Conservation (phyloP, 495 filamentous ascomycete genomes). For the Delitschia confertaspora region DNA sequence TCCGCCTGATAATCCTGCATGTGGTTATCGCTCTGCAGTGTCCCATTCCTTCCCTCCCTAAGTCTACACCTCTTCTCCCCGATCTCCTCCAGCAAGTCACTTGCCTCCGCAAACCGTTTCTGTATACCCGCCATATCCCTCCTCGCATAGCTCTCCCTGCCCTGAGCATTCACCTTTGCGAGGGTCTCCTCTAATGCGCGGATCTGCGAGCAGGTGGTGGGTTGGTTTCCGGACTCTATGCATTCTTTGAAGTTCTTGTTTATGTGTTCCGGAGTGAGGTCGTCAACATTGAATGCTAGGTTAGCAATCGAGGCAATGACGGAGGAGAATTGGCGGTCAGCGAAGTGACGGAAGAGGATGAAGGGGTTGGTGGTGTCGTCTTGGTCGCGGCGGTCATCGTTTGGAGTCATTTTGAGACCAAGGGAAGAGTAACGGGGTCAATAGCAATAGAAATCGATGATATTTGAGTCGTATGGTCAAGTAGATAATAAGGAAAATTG, state of each 20-base stretch:
- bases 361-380: slow-evolving; percentile 42
- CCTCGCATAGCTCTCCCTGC: not conserved
- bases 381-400: too few species aligned
- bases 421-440: too few species aligned
- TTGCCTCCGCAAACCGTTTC: too few species aligned
- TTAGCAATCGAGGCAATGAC: slow-evolving; percentile 31
- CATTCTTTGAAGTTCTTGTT: slow-evolving; percentile 8
- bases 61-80: too few species aligned
- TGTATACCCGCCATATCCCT: slow-evolving; percentile 3
- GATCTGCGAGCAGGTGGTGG: slow-evolving; percentile 5
- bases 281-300: slow-evolving; percentile 2
- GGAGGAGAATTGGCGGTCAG: slow-evolving; percentile 50
- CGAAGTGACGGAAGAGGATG: slow-evolving; percentile 50
- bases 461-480: too few species aligned
- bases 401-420: too few species aligned
- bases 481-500: too few species aligned
- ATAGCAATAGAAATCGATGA: too few species aligned
- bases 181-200: not conserved
- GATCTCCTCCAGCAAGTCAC: too few species aligned
- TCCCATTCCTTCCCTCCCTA: not conserved
- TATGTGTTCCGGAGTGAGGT: not conserved
- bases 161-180: not conserved
- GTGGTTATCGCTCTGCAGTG: not conserved
- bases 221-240: slow-evolving; percentile 6
- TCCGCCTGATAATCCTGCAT: not conserved